Conservation (phyloP, 2,329 filamentous ascomycete genomes). For the Aureobasidium namibiae region DNA sequence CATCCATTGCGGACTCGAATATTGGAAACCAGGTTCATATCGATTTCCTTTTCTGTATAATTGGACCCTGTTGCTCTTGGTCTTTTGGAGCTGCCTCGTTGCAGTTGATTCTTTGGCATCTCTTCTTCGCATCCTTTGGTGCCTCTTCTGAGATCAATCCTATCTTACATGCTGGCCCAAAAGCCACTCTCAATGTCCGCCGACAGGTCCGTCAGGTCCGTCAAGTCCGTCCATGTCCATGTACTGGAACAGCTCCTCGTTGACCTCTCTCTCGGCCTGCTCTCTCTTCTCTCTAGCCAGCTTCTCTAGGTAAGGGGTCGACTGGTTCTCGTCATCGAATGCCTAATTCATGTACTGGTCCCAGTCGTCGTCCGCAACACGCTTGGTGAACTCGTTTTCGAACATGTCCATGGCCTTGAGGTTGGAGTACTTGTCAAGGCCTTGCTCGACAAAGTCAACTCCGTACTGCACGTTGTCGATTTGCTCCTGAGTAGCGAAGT, state of each 20-base stretch:
- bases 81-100: not conserved
- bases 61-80: not conserved
- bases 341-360: not conserved
- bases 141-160: not conserved
- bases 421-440: too few relatives aligned
- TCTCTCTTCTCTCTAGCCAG: not conserved
- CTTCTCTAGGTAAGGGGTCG: not conserved
- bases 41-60: not conserved
- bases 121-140: not conserved
- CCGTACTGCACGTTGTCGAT: not conserved
- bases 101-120: not conserved
- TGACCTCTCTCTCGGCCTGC: not conserved
- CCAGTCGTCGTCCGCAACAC: not conserved
- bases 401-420: not conserved
- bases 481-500: not conserved
- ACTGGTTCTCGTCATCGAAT: not conserved
- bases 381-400: not conserved
- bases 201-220: not conserved
- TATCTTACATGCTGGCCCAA: not conserved
- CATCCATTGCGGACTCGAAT: not conserved
- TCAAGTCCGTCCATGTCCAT: not conserved
- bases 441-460: not conserved
- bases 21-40: not conserved
- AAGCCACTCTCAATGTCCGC: too few relatives aligned
- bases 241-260: not conserved